phyloP scores from a whole-genome alignment of 805 yeast genomes.

The Candida gorgasii region DNA sequence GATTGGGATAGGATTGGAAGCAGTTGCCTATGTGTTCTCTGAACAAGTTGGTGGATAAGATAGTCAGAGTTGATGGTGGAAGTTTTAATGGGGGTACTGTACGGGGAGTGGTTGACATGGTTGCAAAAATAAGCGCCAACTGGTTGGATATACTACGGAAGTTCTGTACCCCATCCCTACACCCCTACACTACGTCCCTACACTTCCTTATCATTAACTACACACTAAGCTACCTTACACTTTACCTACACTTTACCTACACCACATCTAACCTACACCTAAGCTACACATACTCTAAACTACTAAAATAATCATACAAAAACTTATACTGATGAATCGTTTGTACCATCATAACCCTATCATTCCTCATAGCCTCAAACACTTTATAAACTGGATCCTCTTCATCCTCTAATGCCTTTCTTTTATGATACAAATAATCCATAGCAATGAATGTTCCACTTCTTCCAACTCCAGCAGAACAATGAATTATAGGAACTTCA shows the following conservation, averaged over 20 bases:
- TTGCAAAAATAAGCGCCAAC: conserved; percentile 8
- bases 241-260: too few relatives aligned
- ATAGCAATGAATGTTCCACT: conserved; percentile 42
- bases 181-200: too few relatives aligned
- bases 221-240: too few relatives aligned
- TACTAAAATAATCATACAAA: conserved; percentile 31
- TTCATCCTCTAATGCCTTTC: background rate
- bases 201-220: too few relatives aligned
- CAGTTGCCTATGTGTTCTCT: conserved; percentile 1
- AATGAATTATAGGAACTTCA: conserved; percentile 33
- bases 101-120: conserved; percentile 2
- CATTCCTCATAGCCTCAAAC: conserved; percentile 29
- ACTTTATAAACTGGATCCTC: conserved; percentile 30
- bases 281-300: background rate
- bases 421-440: conserved; percentile 30
- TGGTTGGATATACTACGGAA: too few relatives aligned
- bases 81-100: background rate
- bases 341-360: conserved; percentile 47
- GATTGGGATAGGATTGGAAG: conserved; percentile 1
- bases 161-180: background rate
- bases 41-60: background rate
- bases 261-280: background rate
- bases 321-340: conserved; percentile 37
- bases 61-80: background rate
- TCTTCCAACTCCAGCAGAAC: conserved; percentile 53